Base-by-base conservation (phyloP, 2,329 filamentous ascomycete species). In the Aspergillus costaricaensis region DNA sequence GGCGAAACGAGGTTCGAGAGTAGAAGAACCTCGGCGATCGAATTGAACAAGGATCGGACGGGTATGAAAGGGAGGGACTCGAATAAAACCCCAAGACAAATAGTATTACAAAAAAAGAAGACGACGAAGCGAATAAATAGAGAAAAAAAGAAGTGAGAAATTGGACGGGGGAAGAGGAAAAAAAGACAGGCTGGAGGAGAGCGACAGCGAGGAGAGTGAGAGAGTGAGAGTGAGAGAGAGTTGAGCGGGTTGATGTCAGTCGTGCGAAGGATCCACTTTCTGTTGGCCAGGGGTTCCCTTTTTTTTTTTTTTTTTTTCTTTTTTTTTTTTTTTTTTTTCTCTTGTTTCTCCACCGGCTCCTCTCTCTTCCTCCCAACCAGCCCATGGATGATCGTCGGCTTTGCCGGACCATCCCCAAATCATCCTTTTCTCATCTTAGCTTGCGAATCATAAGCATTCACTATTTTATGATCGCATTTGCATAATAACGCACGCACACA, bases 241-340 rank as follows among this genome's bases (percentile, higher is more conserved):
- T 36, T 32, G 23, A 25, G 25, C 19, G n/a, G n/a, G 32, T 51
- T 62, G 52, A 59, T 59, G 53, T 54, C 57, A 59, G 39, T 50
- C 56, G 52, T 49, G 54, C 36, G 39, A 44, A 27, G 25, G 47
- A 50, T 50, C 47, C 47, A 48, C 25, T 44, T 36, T 14, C 32
- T 36, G 27, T 30, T 41, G 54, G 55, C 58, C 61, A 62, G 61
- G 61, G 61, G 61, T 44, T 39, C 38, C 9, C 38, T 32, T 8
- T 53, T 44, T 55, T 60, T 41, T 25, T 43, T 8, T 7, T 27
- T 47, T 38, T 19, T 21, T 58, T 27, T 47, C 25, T 19, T 21
- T 58, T 10, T 12, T 53, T 17, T 32, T 19, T 44, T 57, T 60
- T 55, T 30, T 53, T n/a, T 14, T 21, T 44, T 49, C 52, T 12